These are phyloP conservation scores for Pharus latifolius DNA, from an alignment of 176 grass and related monocot species.

Conservation along the genomic window DNA sequence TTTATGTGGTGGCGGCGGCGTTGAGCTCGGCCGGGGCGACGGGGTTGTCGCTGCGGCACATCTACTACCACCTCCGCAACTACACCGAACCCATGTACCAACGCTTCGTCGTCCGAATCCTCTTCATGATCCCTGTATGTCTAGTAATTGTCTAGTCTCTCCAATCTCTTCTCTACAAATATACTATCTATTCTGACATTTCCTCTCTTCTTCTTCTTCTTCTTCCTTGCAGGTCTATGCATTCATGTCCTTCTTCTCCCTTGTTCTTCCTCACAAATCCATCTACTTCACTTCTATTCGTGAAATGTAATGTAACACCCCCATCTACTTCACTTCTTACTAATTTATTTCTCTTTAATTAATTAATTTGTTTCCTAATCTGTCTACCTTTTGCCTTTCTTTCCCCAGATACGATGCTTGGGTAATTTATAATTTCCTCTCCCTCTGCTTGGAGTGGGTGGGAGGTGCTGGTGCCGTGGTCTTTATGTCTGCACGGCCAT, in stretches of 20 bases:
- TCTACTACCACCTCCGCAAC: constrained; percentile 38
- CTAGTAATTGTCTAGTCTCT: background rate
- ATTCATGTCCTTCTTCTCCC: constrained; percentile 45
- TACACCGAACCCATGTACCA: constrained; percentile 38
- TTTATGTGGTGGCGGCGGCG: constrained; percentile 27
- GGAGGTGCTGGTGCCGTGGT: constrained; percentile 47
- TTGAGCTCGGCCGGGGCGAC: constrained; percentile 32
- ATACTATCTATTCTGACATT: too few species aligned
- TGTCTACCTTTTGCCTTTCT: too few species aligned
- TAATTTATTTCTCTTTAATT: too few species aligned
- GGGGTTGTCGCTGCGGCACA: constrained; percentile 24
- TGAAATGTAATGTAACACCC: constrained; percentile 34
- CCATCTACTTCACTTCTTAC: background rate
- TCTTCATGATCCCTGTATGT: constrained; percentile 42
- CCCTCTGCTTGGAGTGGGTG: constrained; percentile 51
- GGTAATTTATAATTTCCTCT: constrained; percentile 55
- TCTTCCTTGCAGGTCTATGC: constrained; percentile 39
- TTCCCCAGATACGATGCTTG: constrained; percentile 48
- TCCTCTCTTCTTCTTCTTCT: background rate
- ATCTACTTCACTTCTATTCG: constrained; percentile 50
- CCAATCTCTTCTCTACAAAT: background rate
- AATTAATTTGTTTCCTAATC: background rate
- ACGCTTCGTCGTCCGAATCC: constrained; percentile 40
- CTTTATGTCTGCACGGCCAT: constrained; percentile 33
- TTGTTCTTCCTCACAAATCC: constrained; percentile 20